Percentiles rank a stretch among this genome's conserved stretches.
Evolutionary conservation across 2,329 filamentous ascomycete genomes (phyloP).

Genomic region (Colletotrichum chlorophyti): DNA sequence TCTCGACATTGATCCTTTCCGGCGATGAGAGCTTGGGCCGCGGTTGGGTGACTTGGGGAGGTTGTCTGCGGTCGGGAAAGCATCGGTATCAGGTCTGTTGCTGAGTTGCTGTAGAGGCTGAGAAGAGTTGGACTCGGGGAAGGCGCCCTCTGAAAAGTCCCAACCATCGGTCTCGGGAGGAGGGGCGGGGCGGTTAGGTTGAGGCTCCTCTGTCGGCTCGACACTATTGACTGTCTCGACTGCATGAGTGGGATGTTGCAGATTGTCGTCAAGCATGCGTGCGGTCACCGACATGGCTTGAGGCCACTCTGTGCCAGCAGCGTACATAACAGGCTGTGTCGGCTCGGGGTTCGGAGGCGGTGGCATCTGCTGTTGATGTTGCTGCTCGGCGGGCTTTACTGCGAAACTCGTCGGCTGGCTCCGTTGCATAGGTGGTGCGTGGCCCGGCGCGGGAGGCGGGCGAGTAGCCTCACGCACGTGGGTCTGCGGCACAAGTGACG

Average conservation of each 20-base stretch:
- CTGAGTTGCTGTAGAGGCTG: conserved; percentile 53
- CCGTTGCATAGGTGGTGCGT: conserved; percentile 62
- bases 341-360: conserved; percentile 60
- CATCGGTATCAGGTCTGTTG: conserved; percentile 83
- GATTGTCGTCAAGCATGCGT: conserved; percentile 41
- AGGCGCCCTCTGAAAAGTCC: conserved; percentile 88
- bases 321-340: conserved; percentile 46
- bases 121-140: conserved; percentile 59
- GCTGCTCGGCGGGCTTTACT: conserved; percentile 45
- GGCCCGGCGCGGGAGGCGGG: conserved; percentile 61
- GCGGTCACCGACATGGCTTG: conserved; percentile 33
- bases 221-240: conserved; percentile 46
- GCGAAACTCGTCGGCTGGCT: conserved; percentile 42
- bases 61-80: conserved; percentile 83
- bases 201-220: conserved; percentile 49
- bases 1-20: conserved; percentile 81
- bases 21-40: conserved; percentile 71
- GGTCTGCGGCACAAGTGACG: conserved; percentile 50
- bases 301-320: conserved; percentile 40
- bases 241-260: conserved; percentile 43
- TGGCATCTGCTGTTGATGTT: conserved; percentile 55
- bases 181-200: conserved; percentile 44
- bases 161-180: conserved; percentile 80
- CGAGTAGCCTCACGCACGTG: conserved; percentile 62
- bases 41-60: conserved; percentile 82